These are phyloP conservation scores for Colletotrichum simmondsii DNA, from an alignment of 2,329 filamentous ascomycete species.

Conservation along the genomic window DNA sequence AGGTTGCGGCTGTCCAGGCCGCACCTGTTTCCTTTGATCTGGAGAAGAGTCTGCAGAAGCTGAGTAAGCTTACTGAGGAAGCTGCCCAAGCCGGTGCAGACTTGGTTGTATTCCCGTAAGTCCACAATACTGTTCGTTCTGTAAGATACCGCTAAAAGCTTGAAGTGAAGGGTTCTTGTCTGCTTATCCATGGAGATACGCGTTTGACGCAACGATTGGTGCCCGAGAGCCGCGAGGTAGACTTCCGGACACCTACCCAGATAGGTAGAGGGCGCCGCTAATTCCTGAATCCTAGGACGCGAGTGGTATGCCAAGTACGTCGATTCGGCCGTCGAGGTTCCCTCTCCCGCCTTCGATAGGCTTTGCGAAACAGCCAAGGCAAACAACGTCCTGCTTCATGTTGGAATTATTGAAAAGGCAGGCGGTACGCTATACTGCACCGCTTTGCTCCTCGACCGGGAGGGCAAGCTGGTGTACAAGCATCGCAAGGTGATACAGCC, in stretches of 20 bases:
- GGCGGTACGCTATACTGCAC: slow-evolving; percentile 54
- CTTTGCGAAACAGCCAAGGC: slow-evolving; percentile 46
- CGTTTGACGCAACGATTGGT: slow-evolving; percentile 54
- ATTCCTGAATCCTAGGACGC: slow-evolving; percentile 42
- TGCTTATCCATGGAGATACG: slow-evolving; percentile 55
- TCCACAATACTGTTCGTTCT: slow-evolving; percentile 7
- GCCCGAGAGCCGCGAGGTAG: slow-evolving; percentile 50
- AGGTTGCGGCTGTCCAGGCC: slow-evolving; percentile 53
- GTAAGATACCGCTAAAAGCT: neutral
- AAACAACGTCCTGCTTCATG: slow-evolving; percentile 47
- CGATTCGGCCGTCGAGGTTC: slow-evolving; percentile 50
- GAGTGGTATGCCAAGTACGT: slow-evolving; percentile 53
- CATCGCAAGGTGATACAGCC: slow-evolving; percentile 48
- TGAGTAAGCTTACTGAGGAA: slow-evolving; percentile 45
- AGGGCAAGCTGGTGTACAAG: slow-evolving; percentile 47
- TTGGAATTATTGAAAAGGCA: slow-evolving; percentile 53
- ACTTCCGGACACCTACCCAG: neutral
- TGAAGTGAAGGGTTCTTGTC: slow-evolving; percentile 50
- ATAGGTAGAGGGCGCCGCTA: neutral
- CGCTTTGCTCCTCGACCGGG: slow-evolving; percentile 47
- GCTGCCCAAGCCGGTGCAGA: slow-evolving; percentile 49
- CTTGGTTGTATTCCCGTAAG: slow-evolving; percentile 53
- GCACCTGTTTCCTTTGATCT: slow-evolving; percentile 52
- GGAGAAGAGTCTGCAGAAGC: slow-evolving; percentile 47
- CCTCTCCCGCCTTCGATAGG: slow-evolving; percentile 48